These are phyloP conservation scores for Gastroboletus turbinatus DNA, from an alignment of 1,284 basidiomycete genomes.

Conservation along the genomic window DNA sequence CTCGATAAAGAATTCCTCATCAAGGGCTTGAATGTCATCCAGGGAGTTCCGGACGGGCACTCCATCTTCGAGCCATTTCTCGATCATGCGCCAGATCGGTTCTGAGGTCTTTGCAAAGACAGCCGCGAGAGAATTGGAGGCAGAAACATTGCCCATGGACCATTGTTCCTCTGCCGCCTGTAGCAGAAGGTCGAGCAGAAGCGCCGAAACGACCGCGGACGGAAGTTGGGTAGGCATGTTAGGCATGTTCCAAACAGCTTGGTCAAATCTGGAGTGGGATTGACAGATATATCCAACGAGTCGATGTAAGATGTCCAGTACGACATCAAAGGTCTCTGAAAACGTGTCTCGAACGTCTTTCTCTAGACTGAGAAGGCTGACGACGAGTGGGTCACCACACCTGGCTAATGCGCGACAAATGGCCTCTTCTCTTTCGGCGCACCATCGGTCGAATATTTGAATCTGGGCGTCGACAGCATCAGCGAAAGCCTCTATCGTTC, in stretches of 20 bases:
- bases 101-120: constrained; percentile 65
- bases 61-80: constrained; percentile 72
- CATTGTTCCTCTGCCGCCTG: constrained; percentile 51
- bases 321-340: constrained; percentile 52
- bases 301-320: constrained; percentile 46
- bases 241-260: constrained; percentile 42
- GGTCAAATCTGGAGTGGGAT: constrained; percentile 29
- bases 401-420: constrained; percentile 59
- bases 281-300: constrained; percentile 33
- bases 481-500: constrained; percentile 78
- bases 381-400: constrained; percentile 42
- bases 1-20: constrained; percentile 83
- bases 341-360: constrained; percentile 58
- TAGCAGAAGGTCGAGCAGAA: constrained; percentile 65
- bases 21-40: constrained; percentile 37
- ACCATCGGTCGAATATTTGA: constrained; percentile 63
- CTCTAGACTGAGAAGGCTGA: constrained; percentile 68
- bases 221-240: constrained; percentile 45
- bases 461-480: constrained; percentile 69
- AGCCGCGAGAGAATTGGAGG: constrained; percentile 53
- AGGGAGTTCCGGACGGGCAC: constrained; percentile 54
- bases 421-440: constrained; percentile 63
- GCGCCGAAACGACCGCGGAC: constrained; percentile 49
- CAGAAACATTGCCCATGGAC: constrained; percentile 53
- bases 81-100: constrained; percentile 74